Percentiles rank a stretch among this genome's conserved stretches.
Conservation (phyloP, 257 asterid genomes). For the Avicennia marina region DNA sequence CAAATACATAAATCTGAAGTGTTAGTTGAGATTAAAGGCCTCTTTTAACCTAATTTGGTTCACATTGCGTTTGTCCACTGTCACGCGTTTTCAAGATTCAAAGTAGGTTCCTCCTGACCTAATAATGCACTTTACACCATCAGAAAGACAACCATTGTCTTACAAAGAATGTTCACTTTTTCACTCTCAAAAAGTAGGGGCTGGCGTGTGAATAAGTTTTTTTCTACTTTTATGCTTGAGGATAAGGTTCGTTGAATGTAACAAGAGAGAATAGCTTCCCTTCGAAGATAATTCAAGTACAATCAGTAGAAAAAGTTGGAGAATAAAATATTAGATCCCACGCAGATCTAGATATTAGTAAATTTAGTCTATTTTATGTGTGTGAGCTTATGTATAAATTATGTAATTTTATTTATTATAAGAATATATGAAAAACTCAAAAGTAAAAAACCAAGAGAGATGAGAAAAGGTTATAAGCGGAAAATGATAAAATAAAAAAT, state of each 20-base stretch:
- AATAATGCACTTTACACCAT: slow-evolving; percentile 13
- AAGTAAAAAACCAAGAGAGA: no score
- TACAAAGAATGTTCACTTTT: slow-evolving; percentile 14
- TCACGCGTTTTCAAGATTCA: slow-evolving; percentile 12
- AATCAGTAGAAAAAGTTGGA: neutral
- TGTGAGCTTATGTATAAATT: no score
- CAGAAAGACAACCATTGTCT: slow-evolving; percentile 16
- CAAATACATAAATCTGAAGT: slow-evolving; percentile 7
- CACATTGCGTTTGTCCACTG: slow-evolving; percentile 11
- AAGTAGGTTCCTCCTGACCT: slow-evolving; percentile 24
- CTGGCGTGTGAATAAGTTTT: neutral
- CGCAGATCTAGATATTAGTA: no score
- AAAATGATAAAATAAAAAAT: no score
- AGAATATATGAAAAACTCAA: no score
- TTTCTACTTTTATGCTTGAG: neutral
- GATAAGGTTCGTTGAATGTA: neutral
- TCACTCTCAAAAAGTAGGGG: slow-evolving; percentile 7
- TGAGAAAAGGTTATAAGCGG: no score
- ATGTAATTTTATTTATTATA: no score
- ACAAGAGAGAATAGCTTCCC: neutral
- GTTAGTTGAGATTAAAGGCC: slow-evolving; percentile 25
- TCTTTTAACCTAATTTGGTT: slow-evolving; percentile 31
- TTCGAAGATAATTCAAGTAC: neutral
- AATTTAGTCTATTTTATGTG: no score
- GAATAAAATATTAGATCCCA: neutral